phyloP scores from a whole-genome alignment of 2,329 filamentous ascomycete genomes.

The Verticillium tricorpus region DNA sequence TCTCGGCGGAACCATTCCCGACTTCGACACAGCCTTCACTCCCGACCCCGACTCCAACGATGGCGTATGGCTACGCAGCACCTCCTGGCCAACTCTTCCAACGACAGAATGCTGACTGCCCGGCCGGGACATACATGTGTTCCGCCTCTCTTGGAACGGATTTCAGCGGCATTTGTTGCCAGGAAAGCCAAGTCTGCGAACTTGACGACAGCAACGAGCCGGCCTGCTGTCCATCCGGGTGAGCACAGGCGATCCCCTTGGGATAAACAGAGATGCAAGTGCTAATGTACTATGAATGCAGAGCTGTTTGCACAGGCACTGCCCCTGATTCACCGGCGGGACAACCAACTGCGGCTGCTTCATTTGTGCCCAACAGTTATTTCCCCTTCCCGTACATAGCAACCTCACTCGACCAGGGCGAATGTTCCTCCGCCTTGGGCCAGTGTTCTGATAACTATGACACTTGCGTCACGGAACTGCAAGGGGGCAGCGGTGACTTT shows the following conservation, averaged over 20 bases:
- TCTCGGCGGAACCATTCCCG: not conserved
- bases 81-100: slow-evolving; percentile 1
- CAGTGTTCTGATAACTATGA: slow-evolving; percentile 51
- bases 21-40: not conserved
- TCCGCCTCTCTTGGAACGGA: slow-evolving; percentile 37
- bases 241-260: slow-evolving; percentile 15
- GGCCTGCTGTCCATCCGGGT: slow-evolving; percentile 52
- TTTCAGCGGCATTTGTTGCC: slow-evolving; percentile 48
- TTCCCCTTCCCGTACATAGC: slow-evolving; percentile 57
- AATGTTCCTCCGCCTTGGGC: slow-evolving; percentile 46
- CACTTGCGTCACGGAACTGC: slow-evolving; percentile 46
- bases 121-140: slow-evolving; percentile 46
- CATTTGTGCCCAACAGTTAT: slow-evolving; percentile 52
- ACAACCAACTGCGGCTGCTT: slow-evolving; percentile 32
- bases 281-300: slow-evolving; percentile 17
- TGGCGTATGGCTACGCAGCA: not conserved
- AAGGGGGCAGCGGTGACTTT: slow-evolving; percentile 32
- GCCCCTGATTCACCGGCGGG: slow-evolving; percentile 37
- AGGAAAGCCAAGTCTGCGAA: slow-evolving; percentile 44
- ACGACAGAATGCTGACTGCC: slow-evolving; percentile 30
- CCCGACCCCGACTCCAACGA: not conserved
- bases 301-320: slow-evolving; percentile 52
- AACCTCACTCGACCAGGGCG: slow-evolving; percentile 47
- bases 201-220: slow-evolving; percentile 43
- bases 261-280: not conserved